phyloP scores from a whole-genome alignment of 345 rosid species.

The Sisymbrium irio region DNA sequence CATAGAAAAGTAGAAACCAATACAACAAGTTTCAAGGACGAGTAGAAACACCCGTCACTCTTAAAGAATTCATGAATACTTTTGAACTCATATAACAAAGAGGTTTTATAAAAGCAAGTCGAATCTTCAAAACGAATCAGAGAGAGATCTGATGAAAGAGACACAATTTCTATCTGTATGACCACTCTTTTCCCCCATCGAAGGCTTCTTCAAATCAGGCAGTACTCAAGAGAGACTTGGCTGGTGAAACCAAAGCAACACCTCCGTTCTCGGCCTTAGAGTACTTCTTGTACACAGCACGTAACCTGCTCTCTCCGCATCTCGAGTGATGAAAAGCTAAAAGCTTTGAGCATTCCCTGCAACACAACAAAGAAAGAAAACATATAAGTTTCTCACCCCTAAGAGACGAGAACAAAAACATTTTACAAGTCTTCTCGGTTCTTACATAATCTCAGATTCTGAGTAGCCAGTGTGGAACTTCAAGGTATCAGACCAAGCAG shows the following conservation, averaged over 20 bases:
- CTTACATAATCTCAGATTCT: conserved; percentile 59
- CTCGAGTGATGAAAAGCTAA: conserved; percentile 51
- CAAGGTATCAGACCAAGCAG: conserved; percentile 72
- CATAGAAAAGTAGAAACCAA: neutral
- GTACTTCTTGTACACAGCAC: conserved; percentile 62
- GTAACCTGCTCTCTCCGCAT: conserved; percentile 62
- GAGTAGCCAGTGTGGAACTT: conserved; percentile 69
- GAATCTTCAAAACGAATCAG: conserved; percentile 18
- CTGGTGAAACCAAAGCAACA: conserved; percentile 64
- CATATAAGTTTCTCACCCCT: neutral
- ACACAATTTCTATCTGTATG: neutral
- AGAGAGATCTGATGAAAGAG: conserved; percentile 28
- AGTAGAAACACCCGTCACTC: neutral
- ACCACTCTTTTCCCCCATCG: neutral
- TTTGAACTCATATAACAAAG: conserved; percentile 1
- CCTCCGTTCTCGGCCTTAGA: conserved; percentile 49
- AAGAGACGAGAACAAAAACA: neutral
- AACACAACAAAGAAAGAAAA: neutral
- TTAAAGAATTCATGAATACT: conserved; percentile 12
- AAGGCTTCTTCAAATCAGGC: conserved; percentile 23
- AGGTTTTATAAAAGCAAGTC: neutral
- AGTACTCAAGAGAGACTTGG: conserved; percentile 38
- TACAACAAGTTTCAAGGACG: neutral
- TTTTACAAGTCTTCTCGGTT: neutral
- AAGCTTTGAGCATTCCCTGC: conserved; percentile 70